A percentile compares a stretch with the other conserved stretches of the same genome.
Conservation (phyloP, 83 land plant genomes). For the Larix sibirica region DNA sequence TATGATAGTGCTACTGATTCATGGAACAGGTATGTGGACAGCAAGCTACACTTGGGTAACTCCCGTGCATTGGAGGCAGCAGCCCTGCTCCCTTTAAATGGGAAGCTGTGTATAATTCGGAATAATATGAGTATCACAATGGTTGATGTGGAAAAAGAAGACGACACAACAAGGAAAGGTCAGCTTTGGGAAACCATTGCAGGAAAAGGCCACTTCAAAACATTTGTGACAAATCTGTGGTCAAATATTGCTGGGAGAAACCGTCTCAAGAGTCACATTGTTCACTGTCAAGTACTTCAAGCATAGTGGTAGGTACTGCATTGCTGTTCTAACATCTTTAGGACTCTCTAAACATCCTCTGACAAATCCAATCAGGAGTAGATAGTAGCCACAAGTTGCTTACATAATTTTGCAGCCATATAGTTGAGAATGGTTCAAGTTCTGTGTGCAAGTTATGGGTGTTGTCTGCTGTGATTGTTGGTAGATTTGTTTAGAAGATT, state of each 20-base stretch:
- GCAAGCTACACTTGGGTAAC: slow-evolving; percentile 65
- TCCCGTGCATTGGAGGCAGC: slow-evolving; percentile 79
- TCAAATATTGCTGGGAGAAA: slow-evolving; percentile 69
- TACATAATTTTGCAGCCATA: neutral
- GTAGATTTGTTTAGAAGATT: neutral
- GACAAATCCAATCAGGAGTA: neutral
- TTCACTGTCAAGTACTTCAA: slow-evolving; percentile 83
- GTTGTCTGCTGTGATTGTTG: slow-evolving; percentile 5
- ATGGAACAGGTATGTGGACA: slow-evolving; percentile 64
- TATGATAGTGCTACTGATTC: slow-evolving; percentile 62
- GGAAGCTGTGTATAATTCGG: slow-evolving; percentile 72
- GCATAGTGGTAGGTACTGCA: slow-evolving; percentile 21
- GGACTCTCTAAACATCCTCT: neutral
- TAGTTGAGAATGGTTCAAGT: neutral
- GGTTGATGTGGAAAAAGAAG: slow-evolving; percentile 58
- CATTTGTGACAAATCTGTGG: slow-evolving; percentile 62
- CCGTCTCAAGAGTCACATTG: slow-evolving; percentile 61
- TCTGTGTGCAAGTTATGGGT: neutral
- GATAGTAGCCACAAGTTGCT: neutral
- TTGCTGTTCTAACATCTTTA: neutral
- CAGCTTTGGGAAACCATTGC: slow-evolving; percentile 76
- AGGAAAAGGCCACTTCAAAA: slow-evolving; percentile 68
- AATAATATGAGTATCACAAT: slow-evolving; percentile 77
- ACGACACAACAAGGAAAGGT: slow-evolving; percentile 18
- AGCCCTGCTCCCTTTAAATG: slow-evolving; percentile 64